phyloP scores from a whole-genome alignment of 352 stramenopile genomes.

The Thalassiosira mediterranea region DNA sequence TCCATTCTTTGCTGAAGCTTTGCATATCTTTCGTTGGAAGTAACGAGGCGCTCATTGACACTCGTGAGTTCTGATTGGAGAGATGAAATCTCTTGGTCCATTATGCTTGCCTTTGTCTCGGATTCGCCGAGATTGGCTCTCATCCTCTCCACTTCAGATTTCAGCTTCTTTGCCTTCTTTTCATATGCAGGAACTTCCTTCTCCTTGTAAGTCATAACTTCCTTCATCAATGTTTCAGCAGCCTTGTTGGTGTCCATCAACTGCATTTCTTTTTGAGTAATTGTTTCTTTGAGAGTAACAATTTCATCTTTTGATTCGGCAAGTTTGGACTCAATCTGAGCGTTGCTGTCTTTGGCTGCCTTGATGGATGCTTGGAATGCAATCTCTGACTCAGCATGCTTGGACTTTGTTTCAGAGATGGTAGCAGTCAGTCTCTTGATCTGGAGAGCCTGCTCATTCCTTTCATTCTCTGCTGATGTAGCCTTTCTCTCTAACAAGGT shows the following conservation, averaged over 20 bases:
- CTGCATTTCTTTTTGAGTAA: conserved; percentile 3
- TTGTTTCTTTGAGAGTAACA: conserved; percentile 8
- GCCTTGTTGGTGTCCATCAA: conserved; percentile 21
- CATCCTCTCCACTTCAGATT: conserved; percentile 28
- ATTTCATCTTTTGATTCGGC: conserved; percentile 18
- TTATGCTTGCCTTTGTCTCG: conserved; percentile 19
- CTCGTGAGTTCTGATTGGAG: conserved; percentile 35
- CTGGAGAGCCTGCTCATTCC: too few relatives aligned
- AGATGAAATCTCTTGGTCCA: conserved; percentile 29
- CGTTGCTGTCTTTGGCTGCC: conserved; percentile 1
- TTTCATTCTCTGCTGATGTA: too few relatives aligned
- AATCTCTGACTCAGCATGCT: too few relatives aligned
- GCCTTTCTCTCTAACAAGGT: conserved; percentile 23
- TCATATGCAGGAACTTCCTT: neutral
- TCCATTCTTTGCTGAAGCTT: conserved; percentile 22
- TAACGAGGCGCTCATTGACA: conserved; percentile 14
- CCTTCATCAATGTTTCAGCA: conserved; percentile 7
- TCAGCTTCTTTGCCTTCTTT: conserved; percentile 11
- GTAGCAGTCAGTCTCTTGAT: too few relatives aligned
- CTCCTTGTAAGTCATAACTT: neutral
- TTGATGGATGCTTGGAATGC: conserved; percentile 18
- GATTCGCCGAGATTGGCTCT: conserved; percentile 18
- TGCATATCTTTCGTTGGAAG: conserved; percentile 20
- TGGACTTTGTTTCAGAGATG: too few relatives aligned
- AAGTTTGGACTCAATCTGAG: conserved; percentile 18